Base-by-base conservation (phyloP, 75 land plant genomes). In the Pinus taeda region DNA sequence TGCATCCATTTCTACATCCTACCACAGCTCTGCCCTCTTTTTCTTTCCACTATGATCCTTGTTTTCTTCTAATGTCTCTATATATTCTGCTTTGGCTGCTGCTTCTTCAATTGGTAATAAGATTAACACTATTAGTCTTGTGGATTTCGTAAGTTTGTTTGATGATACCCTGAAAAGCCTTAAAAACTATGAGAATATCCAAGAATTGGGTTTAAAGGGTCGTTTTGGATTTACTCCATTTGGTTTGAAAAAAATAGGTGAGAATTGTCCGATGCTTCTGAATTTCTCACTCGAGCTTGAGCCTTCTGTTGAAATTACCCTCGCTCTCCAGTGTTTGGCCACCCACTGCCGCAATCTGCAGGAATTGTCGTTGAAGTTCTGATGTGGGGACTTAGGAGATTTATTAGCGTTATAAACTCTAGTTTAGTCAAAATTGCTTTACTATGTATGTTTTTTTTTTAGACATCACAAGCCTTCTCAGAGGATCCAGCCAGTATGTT, bases 1-100 rank as follows among this genome's bases (percentile, higher is more conserved):
- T 6, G 83, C 83, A 71, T 81, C 83, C 83, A 81, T 81, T 69
- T 81, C 80, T 37, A 75, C 71, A 67, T 81, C 83, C 81, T 81
- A 67, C 83, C 83, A 81, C 81, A 78, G 45, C 26, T 81, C 83
- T 15, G 83, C 83, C 75, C 83, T 63, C 53, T 81, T 26, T 26
- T 26, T 26, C 26, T 26, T 26, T 26, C 26, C 26, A 26, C 26
- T 26, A 26, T 26, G 26, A 26, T 26, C 26, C 26, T 0, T 26
- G 26, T 26, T 26, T 26, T 26, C 26, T 26, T 26, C 26, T 26
- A 26, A 26, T 26, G 0, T 26, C 26, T 26, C 26, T 26, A 26
- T 26, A 26, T 26, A 0, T 26, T 26, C 26, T 26, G 26, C 26
- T 26, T 26, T 0, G 26, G 26, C 26, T 26, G 26, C 26, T 26